Evolutionary conservation across 2,329 filamentous ascomycete genomes (phyloP).

Genomic region (Trichoderma cornu-damae): DNA sequence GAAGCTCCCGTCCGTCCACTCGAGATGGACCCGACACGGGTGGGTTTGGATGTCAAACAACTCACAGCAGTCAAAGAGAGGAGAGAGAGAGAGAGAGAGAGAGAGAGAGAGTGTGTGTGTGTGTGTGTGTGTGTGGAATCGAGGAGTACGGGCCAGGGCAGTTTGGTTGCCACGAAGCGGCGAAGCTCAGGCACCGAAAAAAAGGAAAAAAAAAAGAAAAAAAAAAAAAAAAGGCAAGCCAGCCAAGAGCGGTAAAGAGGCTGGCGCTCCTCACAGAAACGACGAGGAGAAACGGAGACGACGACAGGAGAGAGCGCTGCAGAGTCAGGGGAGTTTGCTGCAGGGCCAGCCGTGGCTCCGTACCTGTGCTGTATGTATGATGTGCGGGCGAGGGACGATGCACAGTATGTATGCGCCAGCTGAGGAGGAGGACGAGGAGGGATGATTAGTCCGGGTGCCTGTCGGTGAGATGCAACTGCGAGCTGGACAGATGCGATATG

Average conservation of each 20-base stretch:
- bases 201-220: background rate
- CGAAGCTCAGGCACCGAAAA: slow-evolving; percentile 18
- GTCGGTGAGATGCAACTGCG: slow-evolving; percentile 12
- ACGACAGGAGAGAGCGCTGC: background rate
- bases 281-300: no score
- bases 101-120: slow-evolving; percentile 6
- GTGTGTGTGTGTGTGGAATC: no score
- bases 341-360: slow-evolving; percentile 1
- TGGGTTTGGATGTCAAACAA: slow-evolving; percentile 2
- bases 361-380: slow-evolving; percentile 12
- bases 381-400: slow-evolving; percentile 8
- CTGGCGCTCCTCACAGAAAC: no score
- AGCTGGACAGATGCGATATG: slow-evolving; percentile 2
- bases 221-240: background rate
- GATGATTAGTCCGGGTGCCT: background rate
- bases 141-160: slow-evolving; percentile 7
- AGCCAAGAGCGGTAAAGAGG: background rate
- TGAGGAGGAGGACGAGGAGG: background rate
- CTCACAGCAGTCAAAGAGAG: slow-evolving; percentile 15
- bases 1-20: background rate
- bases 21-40: slow-evolving; percentile 8
- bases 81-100: background rate
- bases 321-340: slow-evolving; percentile 1
- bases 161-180: slow-evolving; percentile 12
- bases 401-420: slow-evolving; percentile 17